Percentiles rank a stretch among this genome's conserved stretches.
phyloP scores from a whole-genome alignment of 805 yeast species.

The Ogataea sp. region DNA sequence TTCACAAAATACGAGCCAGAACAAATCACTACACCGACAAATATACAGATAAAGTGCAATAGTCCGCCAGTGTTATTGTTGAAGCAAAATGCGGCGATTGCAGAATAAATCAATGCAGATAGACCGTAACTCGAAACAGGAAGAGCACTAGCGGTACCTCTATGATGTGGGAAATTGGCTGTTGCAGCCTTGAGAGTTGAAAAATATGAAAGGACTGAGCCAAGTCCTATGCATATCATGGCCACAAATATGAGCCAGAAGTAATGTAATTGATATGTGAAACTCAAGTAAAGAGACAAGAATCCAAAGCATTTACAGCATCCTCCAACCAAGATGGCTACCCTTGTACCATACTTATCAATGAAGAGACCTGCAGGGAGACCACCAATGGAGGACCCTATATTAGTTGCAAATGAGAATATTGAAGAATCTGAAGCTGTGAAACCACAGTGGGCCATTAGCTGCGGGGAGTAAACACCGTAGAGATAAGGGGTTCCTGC shows the following conservation, averaged over 20 bases:
- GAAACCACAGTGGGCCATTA: constrained; percentile 47
- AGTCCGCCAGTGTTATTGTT: constrained; percentile 45
- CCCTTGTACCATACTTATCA: constrained; percentile 50
- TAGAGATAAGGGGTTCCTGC: constrained; percentile 72
- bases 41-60: constrained; percentile 44
- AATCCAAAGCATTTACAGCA: constrained; percentile 48
- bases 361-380: constrained; percentile 63
- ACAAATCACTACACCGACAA: constrained; percentile 40
- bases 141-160: constrained; percentile 63
- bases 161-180: constrained; percentile 59
- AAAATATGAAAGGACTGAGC: constrained; percentile 53
- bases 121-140: constrained; percentile 67
- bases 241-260: constrained; percentile 38
- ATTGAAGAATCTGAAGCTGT: constrained; percentile 56
- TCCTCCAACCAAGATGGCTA: constrained; percentile 49
- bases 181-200: constrained; percentile 52
- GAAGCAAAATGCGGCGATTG: constrained; percentile 46
- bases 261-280: constrained; percentile 29
- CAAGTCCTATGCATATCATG: constrained; percentile 51
- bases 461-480: constrained; percentile 71
- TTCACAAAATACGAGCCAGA: constrained; percentile 37
- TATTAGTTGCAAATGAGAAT: constrained; percentile 50
- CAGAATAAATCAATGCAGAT: constrained; percentile 58
- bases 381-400: constrained; percentile 67
- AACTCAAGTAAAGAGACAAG: constrained; percentile 39